Evolutionary conservation across 2,329 filamentous ascomycete species (phyloP), one percentile per base, ranked within the genome.

Genomic region (Verticillium nonalfalfae): DNA sequence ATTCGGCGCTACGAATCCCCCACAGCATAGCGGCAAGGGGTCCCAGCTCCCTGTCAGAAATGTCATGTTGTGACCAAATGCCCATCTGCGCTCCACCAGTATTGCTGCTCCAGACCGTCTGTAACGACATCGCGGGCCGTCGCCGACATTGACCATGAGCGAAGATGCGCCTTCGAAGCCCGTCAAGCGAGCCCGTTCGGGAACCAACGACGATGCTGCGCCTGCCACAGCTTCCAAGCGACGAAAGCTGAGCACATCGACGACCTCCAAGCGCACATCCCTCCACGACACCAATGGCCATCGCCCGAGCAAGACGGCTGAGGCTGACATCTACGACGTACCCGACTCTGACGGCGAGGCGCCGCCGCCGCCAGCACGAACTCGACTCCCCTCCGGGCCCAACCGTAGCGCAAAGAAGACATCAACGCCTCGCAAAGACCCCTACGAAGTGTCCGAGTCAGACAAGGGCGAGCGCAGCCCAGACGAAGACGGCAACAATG

Each of bases 201-300:
- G 21, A 4, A 35, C 58, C 13, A 52, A 21, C 4, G 56, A 61
- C 15, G 55, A 61, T 7, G 21, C 34, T 26, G 31, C 60, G 21
- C 38, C 40, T 6, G 15, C 39, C 15, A 33, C 39, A n/a, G 11
- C 60, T 6, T 21, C 56, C 26, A 75, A 75, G 66, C 72, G 69
- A 36, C 70, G 68, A 56, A 71, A 67, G 62, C 60, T 75, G n/a
- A 71, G 74, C 45, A 68, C 68, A 38, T 62, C 67, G 9, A 62
- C 64, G 7, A 61, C 66, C 4, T 70, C 71, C 15, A 68, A 69
- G 33, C 52, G 57, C 5, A 26, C 38, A 34, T 15, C 21, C 13
- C 54, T 60, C 11, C 52, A 59, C 14, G 50, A 50, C 7, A 60
- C 56, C 57, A 59, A 56, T 34, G 39, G 55, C 18, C 36, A 21